A percentile compares a stretch with the other conserved stretches of the same genome.
These are phyloP conservation scores for Syncephalastrum monosporum DNA, from an alignment of 371 early-diverging fungal species.

Conservation along the genomic window DNA sequence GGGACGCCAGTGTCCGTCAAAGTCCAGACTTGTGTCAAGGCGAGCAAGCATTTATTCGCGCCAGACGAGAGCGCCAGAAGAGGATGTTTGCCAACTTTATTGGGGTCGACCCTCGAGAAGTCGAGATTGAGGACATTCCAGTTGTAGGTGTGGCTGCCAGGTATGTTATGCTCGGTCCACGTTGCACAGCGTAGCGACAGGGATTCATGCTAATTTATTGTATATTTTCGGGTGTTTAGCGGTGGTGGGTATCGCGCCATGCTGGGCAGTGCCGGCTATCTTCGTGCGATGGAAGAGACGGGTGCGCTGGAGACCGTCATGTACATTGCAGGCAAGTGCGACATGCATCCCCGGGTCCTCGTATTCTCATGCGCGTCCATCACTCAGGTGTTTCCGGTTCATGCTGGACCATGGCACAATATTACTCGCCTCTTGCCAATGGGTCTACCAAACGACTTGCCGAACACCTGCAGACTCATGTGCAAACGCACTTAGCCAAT, in stretches of 20 bases:
- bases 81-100: conserved; percentile 69
- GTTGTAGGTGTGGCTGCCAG: conserved; percentile 64
- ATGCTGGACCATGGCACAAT: conserved; percentile 51
- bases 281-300: conserved; percentile 53
- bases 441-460: conserved; percentile 14
- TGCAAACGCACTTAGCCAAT: conserved; percentile 37
- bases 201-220: not conserved
- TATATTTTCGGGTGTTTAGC: conserved; percentile 24
- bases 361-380: not conserved
- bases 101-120: conserved; percentile 52
- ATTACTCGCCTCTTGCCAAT: conserved; percentile 24
- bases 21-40: conserved; percentile 45
- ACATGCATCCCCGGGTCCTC: not conserved
- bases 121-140: conserved; percentile 67
- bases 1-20: conserved; percentile 32
- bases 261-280: conserved; percentile 60
- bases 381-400: conserved; percentile 53
- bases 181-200: too few species aligned
- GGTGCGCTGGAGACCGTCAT: conserved; percentile 57
- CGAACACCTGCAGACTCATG: conserved; percentile 27
- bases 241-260: conserved; percentile 76
- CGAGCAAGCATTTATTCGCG: conserved; percentile 47
- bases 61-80: conserved; percentile 47
- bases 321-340: conserved; percentile 51
- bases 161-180: conserved; percentile 17